Conservation (phyloP, 148 eudicot genomes). For the Spergularia marina region DNA sequence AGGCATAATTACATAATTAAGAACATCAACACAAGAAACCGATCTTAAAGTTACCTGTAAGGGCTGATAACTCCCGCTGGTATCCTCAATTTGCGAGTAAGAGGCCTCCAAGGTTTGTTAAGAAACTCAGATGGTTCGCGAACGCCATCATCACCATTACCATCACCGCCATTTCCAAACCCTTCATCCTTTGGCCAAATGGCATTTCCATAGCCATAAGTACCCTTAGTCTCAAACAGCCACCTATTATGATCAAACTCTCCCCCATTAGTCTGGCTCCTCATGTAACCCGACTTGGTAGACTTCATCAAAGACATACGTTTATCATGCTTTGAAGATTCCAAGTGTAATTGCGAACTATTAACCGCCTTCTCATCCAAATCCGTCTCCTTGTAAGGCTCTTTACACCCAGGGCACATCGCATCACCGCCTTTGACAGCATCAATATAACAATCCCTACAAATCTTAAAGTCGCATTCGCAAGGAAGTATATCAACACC, state of each 20-base stretch:
- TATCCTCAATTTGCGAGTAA: conserved; percentile 86
- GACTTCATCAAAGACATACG: conserved; percentile 85
- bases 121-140: conserved; percentile 57
- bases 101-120: conserved; percentile 93
- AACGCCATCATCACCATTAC: conserved; percentile 29
- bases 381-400: conserved; percentile 69
- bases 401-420: conserved; percentile 92
- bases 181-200: conserved; percentile 86
- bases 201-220: conserved; percentile 96
- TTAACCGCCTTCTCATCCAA: conserved; percentile 58
- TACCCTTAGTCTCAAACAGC: conserved; percentile 96
- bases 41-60: conserved; percentile 51
- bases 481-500: conserved; percentile 90
- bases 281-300: conserved; percentile 51
- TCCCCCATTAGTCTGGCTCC: conserved; percentile 53
- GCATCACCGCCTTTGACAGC: conserved; percentile 80
- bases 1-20: background rate
- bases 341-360: conserved; percentile 49
- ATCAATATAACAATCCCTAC: conserved; percentile 83
- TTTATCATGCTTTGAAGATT: conserved; percentile 72
- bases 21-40: background rate
- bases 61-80: conserved; percentile 87
- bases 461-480: conserved; percentile 95
- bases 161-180: conserved; percentile 39
- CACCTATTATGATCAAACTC: conserved; percentile 92